Evolutionary conservation across 768 basidiomycete species (phyloP).

Genomic region (Hygrophoropsis aurantiaca): DNA sequence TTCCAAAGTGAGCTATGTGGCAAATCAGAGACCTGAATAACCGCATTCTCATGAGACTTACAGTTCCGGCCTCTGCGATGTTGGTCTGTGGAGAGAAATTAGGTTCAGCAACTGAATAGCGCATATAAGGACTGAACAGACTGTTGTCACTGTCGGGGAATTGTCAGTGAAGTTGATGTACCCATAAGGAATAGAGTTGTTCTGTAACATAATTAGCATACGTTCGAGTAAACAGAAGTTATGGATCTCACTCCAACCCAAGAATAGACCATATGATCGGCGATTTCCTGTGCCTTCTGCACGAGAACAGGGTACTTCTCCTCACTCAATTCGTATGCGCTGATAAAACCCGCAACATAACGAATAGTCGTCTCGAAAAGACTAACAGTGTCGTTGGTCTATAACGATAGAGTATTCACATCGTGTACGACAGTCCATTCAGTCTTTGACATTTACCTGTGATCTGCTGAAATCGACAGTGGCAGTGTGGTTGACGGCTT

Average conservation of each 20-base stretch:
- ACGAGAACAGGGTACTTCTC: slow-evolving; percentile 49
- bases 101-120: not conserved
- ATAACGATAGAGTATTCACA: not conserved
- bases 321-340: slow-evolving; percentile 68
- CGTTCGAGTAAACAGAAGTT: not conserved
- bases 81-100: slow-evolving; percentile 40
- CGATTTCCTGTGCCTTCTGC: slow-evolving; percentile 60
- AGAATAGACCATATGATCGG: slow-evolving; percentile 61
- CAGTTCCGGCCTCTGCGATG: slow-evolving; percentile 47
- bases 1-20: slow-evolving; percentile 53
- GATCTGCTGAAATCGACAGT: slow-evolving; percentile 53
- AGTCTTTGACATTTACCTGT: slow-evolving; percentile 10
- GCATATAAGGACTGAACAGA: slow-evolving; percentile 17
- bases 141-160: slow-evolving; percentile 26
- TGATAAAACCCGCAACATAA: slow-evolving; percentile 64
- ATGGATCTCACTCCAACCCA: slow-evolving; percentile 52
- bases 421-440: no score
- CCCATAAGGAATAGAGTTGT: slow-evolving; percentile 37
- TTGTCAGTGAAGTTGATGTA: slow-evolving; percentile 38
- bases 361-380: slow-evolving; percentile 80
- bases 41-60: slow-evolving; percentile 17
- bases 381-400: slow-evolving; percentile 5
- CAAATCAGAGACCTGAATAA: not conserved
- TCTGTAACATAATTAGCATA: slow-evolving; percentile 15
- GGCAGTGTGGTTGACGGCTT: slow-evolving; percentile 53